phyloP scores from a whole-genome alignment of 768 basidiomycete genomes.

The Cyclocybe aegerita region DNA sequence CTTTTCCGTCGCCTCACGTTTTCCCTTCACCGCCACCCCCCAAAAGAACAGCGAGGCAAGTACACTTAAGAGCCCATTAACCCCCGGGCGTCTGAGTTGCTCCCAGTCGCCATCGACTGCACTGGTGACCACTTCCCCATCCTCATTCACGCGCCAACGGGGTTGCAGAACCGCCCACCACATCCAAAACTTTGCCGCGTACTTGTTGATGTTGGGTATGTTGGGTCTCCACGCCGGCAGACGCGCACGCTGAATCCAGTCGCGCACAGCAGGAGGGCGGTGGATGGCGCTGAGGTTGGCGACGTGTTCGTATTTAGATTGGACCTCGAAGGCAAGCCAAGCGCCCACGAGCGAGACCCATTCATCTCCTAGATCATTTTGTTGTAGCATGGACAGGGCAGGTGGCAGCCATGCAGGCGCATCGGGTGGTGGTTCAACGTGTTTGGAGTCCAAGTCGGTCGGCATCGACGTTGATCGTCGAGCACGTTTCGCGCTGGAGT shows the following conservation, averaged over 20 bases:
- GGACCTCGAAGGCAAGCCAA: not conserved
- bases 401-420: no score
- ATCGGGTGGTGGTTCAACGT: no score
- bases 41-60: slow-evolving; percentile 7
- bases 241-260: not conserved
- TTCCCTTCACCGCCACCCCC: no score
- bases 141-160: not conserved
- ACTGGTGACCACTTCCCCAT: no score
- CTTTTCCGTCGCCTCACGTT: no score
- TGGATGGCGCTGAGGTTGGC: not conserved
- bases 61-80: slow-evolving; percentile 5
- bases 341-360: not conserved
- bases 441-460: no score
- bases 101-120: no score
- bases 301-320: not conserved
- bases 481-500: no score
- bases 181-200: no score
- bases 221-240: not conserved
- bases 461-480: no score
- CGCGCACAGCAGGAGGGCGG: not conserved
- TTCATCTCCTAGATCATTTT: not conserved
- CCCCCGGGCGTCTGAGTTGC: not conserved
- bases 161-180: slow-evolving; percentile 1
- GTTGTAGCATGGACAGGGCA: no score
- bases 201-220: not conserved